These are phyloP conservation scores for Aspergillus piperis DNA, from an alignment of 2,329 filamentous ascomycete species.

Conservation along the genomic window DNA sequence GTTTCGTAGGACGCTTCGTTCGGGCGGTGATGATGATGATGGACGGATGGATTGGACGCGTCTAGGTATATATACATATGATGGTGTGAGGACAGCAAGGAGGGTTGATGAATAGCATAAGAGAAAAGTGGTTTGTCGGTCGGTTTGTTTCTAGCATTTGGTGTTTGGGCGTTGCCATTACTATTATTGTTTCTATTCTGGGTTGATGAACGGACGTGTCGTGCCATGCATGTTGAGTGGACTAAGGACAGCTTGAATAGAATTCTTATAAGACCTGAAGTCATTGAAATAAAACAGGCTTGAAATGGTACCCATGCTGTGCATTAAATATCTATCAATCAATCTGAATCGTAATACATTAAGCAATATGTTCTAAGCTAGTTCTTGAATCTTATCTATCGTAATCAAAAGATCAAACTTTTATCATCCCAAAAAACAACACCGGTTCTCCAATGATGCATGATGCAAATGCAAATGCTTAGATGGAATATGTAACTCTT, in stretches of 20 bases:
- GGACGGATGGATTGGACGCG: background rate
- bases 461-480: background rate
- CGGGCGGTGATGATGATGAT: background rate
- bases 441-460: background rate
- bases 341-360: background rate
- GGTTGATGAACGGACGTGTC: background rate
- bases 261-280: background rate
- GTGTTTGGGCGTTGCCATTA: constrained; percentile 17
- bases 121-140: background rate
- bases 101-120: background rate
- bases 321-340: background rate
- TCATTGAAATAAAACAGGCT: background rate
- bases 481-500: background rate
- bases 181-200: background rate
- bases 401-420: background rate
- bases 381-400: background rate
- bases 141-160: constrained; percentile 13
- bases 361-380: constrained; percentile 3
- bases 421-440: background rate
- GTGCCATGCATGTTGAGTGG: background rate
- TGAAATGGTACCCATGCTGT: background rate
- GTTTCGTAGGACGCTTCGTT: constrained; percentile 57
- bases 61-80: background rate
- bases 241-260: background rate
- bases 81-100: background rate